Percentiles rank a stretch among this genome's conserved stretches.
Conservation (phyloP, 345 rosid species). For the Clausena lansium region DNA sequence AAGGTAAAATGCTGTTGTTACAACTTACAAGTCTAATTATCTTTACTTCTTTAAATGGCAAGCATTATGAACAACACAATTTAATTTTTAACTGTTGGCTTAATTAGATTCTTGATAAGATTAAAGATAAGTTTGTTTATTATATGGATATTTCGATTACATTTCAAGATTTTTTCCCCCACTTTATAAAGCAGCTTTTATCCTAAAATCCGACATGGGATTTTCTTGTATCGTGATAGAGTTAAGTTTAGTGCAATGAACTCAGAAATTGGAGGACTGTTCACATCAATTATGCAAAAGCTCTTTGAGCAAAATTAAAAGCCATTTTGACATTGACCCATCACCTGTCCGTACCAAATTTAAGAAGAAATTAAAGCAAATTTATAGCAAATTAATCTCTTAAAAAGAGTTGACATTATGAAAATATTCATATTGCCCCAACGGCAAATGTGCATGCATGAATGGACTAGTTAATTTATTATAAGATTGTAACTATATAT, state of each 20-base stretch:
- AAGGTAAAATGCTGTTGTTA: slow-evolving; percentile 25
- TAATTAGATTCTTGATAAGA: neutral
- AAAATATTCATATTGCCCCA: no score
- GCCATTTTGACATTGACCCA: slow-evolving; percentile 18
- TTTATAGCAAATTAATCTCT: neutral
- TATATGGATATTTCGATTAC: neutral
- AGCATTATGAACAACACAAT: neutral
- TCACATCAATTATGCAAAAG: slow-evolving; percentile 8
- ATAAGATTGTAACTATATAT: no score
- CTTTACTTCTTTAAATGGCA: slow-evolving; percentile 22
- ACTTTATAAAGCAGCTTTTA: neutral
- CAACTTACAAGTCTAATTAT: neutral
- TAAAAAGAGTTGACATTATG: neutral
- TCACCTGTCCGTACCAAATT: slow-evolving; percentile 22
- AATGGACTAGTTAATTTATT: no score
- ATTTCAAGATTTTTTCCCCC: neutral
- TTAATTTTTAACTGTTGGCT: neutral
- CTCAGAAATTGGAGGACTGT: slow-evolving; percentile 10
- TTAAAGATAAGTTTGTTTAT: neutral
- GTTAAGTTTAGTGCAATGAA: slow-evolving; percentile 5
- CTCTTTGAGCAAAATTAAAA: neutral
- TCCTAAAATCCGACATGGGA: neutral
- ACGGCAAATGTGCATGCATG: no score
- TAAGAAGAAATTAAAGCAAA: neutral
- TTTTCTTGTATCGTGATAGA: neutral